phyloP scores from a whole-genome alignment of 163 green algal species.

The Coccomyxa subellipsoidea region DNA sequence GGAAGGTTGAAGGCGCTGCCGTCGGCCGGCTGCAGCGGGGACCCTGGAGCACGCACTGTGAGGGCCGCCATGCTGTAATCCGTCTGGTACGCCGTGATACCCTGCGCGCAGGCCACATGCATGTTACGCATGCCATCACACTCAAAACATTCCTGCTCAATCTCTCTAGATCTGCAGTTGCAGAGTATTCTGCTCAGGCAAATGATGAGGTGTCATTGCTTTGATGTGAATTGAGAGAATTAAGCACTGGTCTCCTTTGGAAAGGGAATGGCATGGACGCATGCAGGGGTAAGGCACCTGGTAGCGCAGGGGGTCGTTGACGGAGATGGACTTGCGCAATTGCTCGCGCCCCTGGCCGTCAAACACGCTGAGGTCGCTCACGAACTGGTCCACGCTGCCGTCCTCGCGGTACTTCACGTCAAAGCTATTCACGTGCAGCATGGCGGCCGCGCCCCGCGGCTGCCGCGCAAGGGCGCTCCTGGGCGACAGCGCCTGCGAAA shows the following conservation, averaged over 20 bases:
- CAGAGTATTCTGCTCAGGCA: too few relatives aligned
- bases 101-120: conserved; percentile 32
- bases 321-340: conserved; percentile 79
- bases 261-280: background rate
- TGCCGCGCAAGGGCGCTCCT: conserved; percentile 28
- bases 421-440: conserved; percentile 89
- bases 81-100: conserved; percentile 94
- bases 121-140: too few relatives aligned
- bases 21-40: conserved; percentile 17
- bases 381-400: conserved; percentile 89
- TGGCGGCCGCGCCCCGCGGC: conserved; percentile 26
- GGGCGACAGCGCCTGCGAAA: conserved; percentile 35
- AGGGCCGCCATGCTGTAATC: conserved; percentile 89
- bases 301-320: conserved; percentile 93
- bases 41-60: conserved; percentile 47
- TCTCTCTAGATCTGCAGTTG: too few relatives aligned
- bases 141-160: too few relatives aligned
- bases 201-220: too few relatives aligned
- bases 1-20: conserved; percentile 69
- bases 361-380: conserved; percentile 57
- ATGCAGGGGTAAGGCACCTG: conserved; percentile 15
- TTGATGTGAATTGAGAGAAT: too few relatives aligned
- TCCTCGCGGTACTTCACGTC: conserved; percentile 84
- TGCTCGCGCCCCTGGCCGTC: conserved; percentile 46
- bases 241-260: too few relatives aligned